Evolutionary conservation across 306 rosid genomes (phyloP).

Genomic region (Malus domestica): ASM211411v1 NC_041796.1:7528001-7528500

Average conservation of each 20-base stretch:
- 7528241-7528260: neutral
- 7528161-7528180: neutral
- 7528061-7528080: slow-evolving; percentile 49
- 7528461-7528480: slow-evolving; percentile 72
- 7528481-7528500: slow-evolving; percentile 56
- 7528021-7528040: neutral
- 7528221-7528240: neutral
- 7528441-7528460: slow-evolving; percentile 73
- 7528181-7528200: neutral
- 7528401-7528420: slow-evolving; percentile 66
- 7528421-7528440: slow-evolving; percentile 96
- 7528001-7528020: slow-evolving; percentile 13
- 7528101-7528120: slow-evolving; percentile 67
- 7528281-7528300: neutral
- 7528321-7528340: slow-evolving; percentile 25
- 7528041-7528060: slow-evolving; percentile 29
- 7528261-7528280: neutral
- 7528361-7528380: slow-evolving; percentile 53
- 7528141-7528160: neutral
- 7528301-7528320: neutral
- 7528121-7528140: neutral
- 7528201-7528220: neutral
- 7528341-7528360: slow-evolving; percentile 55
- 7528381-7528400: slow-evolving; percentile 58
- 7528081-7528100: slow-evolving; percentile 65